Percentiles rank a stretch among this genome's conserved stretches.
These are phyloP conservation scores for Talaromyces adpressus DNA, from an alignment of 495 filamentous ascomycete genomes.

Conservation along the genomic window DNA sequence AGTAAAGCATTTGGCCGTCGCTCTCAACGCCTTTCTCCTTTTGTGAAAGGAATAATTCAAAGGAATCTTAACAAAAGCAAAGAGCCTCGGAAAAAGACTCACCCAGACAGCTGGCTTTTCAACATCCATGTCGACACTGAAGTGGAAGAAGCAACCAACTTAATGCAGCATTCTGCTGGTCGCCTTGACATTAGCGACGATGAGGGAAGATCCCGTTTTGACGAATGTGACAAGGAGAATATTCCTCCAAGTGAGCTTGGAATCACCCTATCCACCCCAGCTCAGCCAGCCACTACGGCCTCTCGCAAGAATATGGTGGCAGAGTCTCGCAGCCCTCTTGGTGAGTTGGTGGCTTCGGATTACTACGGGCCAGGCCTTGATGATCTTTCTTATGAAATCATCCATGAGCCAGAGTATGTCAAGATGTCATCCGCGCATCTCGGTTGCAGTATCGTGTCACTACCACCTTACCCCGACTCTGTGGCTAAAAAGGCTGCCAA, in stretches of 20 bases:
- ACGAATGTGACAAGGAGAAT: constrained; percentile 82
- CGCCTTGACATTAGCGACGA: constrained; percentile 75
- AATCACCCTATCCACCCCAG: constrained; percentile 18
- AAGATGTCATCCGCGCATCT: constrained; percentile 10
- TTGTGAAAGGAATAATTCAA: constrained; percentile 13
- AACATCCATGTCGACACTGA: constrained; percentile 90
- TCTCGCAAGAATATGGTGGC: constrained; percentile 39
- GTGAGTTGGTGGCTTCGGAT: constrained; percentile 62
- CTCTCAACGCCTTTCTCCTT: constrained; percentile 38
- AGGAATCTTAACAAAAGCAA: constrained; percentile 37
- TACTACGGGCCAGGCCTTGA: constrained; percentile 67
- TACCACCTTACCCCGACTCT: neutral
- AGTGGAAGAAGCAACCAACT: constrained; percentile 80
- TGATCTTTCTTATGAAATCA: constrained; percentile 49
- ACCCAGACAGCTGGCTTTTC: constrained; percentile 75
- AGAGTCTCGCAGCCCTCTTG: constrained; percentile 55
- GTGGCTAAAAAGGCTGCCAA: neutral
- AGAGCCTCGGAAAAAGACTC: constrained; percentile 27
- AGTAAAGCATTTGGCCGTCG: constrained; percentile 28
- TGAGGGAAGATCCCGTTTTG: constrained; percentile 30
- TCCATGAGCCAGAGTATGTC: constrained; percentile 49
- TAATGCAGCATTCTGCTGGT: constrained; percentile 83
- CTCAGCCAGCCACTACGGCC: constrained; percentile 13
- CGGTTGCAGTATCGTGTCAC: neutral
- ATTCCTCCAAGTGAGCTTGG: constrained; percentile 49